These are phyloP conservation scores for Neolecta irregularis DNA, from an alignment of 1,139 yeast species.

Conservation along the genomic window DNA sequence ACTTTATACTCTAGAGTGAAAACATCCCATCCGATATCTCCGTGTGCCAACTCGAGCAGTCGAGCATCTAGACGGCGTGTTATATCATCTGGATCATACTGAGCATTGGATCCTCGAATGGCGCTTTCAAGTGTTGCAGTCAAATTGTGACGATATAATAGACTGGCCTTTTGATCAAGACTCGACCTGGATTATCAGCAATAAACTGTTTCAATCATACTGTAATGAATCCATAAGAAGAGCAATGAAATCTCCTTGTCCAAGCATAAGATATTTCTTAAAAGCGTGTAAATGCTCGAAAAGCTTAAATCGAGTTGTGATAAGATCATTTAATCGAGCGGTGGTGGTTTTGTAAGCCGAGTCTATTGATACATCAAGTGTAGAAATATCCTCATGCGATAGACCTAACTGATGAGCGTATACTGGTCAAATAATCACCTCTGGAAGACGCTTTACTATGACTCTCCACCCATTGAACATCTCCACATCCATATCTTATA, in stretches of 20 bases:
- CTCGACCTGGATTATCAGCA: neutral
- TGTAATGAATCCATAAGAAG: slow-evolving; percentile 43
- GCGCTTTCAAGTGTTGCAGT: slow-evolving; percentile 54
- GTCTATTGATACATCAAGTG: slow-evolving; percentile 32
- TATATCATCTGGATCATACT: slow-evolving; percentile 29
- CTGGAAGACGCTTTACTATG: slow-evolving; percentile 23
- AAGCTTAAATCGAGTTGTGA: slow-evolving; percentile 38
- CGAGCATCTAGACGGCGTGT: slow-evolving; percentile 65
- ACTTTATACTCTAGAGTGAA: slow-evolving; percentile 74
- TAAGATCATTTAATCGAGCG: slow-evolving; percentile 35
- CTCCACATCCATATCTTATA: slow-evolving; percentile 48
- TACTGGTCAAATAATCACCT: slow-evolving; percentile 3
- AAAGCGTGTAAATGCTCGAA: slow-evolving; percentile 44
- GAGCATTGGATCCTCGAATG: slow-evolving; percentile 46
- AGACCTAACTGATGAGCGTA: slow-evolving; percentile 4
- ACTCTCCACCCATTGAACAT: slow-evolving; percentile 40
- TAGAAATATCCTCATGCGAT: slow-evolving; percentile 21
- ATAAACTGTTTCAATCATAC: slow-evolving; percentile 15
- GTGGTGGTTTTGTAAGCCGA: slow-evolving; percentile 44
- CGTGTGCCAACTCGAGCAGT: slow-evolving; percentile 50
- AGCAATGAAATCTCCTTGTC: slow-evolving; percentile 65
- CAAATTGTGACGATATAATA: slow-evolving; percentile 50
- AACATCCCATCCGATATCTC: slow-evolving; percentile 67
- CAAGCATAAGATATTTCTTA: slow-evolving; percentile 53
- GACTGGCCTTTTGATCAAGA: slow-evolving; percentile 46